Percentiles rank a stretch among this genome's conserved stretches.
These are phyloP conservation scores for Escovopsis weberi DNA, from an alignment of 2,329 filamentous ascomycete species.

Conservation along the genomic window DNA sequence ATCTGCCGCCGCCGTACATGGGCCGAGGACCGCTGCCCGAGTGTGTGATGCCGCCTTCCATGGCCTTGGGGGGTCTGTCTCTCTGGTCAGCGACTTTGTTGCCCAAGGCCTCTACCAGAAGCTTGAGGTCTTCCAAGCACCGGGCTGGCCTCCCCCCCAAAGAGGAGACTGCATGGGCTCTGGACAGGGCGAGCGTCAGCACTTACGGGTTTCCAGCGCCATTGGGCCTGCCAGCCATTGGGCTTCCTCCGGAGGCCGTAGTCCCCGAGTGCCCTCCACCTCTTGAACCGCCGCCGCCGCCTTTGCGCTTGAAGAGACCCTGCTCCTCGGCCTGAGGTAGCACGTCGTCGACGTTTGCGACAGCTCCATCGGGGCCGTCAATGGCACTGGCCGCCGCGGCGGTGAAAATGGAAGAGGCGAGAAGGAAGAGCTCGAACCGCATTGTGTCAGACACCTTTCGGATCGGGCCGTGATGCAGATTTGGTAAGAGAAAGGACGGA, in stretches of 20 bases:
- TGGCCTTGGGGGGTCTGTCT: conserved; percentile 18
- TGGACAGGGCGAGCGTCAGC: too few species aligned
- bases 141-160: too few species aligned
- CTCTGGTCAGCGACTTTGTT: conserved; percentile 2
- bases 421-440: conserved; percentile 17
- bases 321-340: conserved; percentile 16
- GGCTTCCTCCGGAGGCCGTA: not conserved
- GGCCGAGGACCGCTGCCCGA: conserved; percentile 43
- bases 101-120: not conserved
- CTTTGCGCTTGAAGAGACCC: conserved; percentile 45
- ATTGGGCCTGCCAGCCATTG: not conserved
- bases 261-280: conserved; percentile 7
- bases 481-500: not conserved
- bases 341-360: conserved; percentile 11
- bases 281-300: conserved; percentile 36
- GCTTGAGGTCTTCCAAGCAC: not conserved
- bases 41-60: conserved; percentile 36
- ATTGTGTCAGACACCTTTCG: conserved; percentile 11
- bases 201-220: conserved; percentile 6
- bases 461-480: not conserved
- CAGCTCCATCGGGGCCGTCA: conserved; percentile 9
- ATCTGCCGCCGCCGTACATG: conserved; percentile 45
- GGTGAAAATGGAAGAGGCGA: conserved; percentile 16
- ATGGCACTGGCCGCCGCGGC: conserved; percentile 13
- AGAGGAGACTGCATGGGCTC: too few species aligned